phyloP scores from a whole-genome alignment of 1,284 basidiomycete genomes.

The Melampsora larici-populina region DNA sequence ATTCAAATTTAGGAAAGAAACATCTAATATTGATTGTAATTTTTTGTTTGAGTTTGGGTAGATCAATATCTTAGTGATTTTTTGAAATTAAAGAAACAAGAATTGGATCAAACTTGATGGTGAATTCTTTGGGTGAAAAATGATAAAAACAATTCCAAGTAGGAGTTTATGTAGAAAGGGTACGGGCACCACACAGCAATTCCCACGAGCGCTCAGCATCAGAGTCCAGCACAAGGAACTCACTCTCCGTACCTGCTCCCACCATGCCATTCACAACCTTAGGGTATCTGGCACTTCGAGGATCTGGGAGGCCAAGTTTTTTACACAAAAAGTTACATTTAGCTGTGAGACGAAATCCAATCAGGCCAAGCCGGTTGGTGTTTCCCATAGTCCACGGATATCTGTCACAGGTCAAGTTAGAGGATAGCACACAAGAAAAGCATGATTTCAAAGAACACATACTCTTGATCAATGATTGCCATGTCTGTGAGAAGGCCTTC shows the following conservation, averaged over 20 bases:
- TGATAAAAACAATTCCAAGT: no score
- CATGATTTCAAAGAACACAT: not conserved
- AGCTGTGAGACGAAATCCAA: not conserved
- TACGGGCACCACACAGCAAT: not conserved
- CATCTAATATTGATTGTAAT: no score
- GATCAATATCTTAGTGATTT: no score
- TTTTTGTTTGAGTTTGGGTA: no score
- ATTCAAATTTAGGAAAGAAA: no score
- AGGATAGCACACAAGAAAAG: not conserved
- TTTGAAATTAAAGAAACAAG: no score
- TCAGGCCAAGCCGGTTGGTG: not conserved
- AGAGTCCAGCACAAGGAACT: not conserved
- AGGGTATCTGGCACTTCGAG: not conserved
- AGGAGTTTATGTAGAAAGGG: no score
- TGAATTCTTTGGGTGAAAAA: no score
- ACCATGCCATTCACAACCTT: not conserved
- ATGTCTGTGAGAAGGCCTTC: not conserved
- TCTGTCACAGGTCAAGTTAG: not conserved
- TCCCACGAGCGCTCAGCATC: not conserved
- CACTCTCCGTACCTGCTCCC: not conserved
- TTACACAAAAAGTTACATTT: not conserved
- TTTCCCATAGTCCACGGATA: no score
- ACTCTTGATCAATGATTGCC: not conserved
- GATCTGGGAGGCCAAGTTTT: not conserved
- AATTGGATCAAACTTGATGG: no score